Evolutionary conservation across 1,284 basidiomycete genomes (phyloP), one percentile per base, ranked within the genome.

Genomic region (Irpex sp.): DNA sequence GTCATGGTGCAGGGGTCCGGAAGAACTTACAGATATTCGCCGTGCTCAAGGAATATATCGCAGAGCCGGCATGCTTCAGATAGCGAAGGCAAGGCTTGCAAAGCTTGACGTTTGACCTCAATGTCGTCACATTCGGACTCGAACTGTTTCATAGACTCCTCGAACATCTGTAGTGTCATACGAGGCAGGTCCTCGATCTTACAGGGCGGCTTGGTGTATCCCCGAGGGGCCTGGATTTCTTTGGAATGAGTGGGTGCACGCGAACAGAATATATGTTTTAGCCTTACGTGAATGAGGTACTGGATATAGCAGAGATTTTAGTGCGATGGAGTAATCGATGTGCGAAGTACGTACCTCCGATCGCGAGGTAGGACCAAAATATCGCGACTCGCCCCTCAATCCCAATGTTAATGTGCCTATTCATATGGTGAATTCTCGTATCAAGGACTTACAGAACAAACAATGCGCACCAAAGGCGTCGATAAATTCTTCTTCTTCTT

Each of bases 311-410:
- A 40, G 15, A 67, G 8, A 60, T 65, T 40, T 31, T 62, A 59
- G 11, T 47, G 7, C 48, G n/a, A 21, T 26, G 6, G 26, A 9
- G 31, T 9, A 40, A 11, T 26, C 8, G 34, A 37, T 26, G 1
- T 34, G 17, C 49, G n/a, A 17, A 64, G 31, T 3, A 69, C 78
- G 61, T 68, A 87, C 87, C 79, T 90, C 88, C 44, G 85, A 81
- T 21, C 86, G 81, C 1, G 88, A 85, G 2, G 86, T 88, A 62
- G 82, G 80, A 15, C 88, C 86, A 65, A 85, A 79, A 70, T 86
- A 89, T 51, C 73, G 79, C 1, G 82, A 78, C 69, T 85, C 84
- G 0, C 85, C 86, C 51, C 81, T 73, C 34, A 78, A 69, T 9
- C 83, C 84, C 9, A 89, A 78, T 5, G 82, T 83, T 44, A 90